Evolutionary conservation across 2,329 filamentous ascomycete species (phyloP), one percentile per base, ranked within the genome.

Genomic region (Phialophora expanda): DNA sequence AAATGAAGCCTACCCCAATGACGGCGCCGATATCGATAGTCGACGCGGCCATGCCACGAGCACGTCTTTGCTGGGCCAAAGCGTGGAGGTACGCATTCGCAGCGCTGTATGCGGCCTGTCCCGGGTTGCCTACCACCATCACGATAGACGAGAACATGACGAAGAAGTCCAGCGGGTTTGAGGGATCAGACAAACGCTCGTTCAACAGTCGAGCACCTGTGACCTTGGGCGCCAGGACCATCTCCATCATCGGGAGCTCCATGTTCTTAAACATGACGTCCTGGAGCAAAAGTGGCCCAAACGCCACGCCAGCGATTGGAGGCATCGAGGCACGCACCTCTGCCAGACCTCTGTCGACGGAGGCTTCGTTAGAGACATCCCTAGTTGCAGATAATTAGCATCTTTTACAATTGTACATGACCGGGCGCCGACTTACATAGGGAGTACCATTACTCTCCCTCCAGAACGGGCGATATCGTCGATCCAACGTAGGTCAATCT

Each of bases 81-180:
- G 75, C 74, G 22, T 68, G 55, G n/a, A 77, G 72, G 62, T 77
- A 81, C 0, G 73, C 74, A 41, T 78, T 78, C 0, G 73, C 79
- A 3, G 77, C 74, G 14, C 76, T 74, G 61, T 82, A 81, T 22
- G 74, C 77, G 1, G 74, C 74, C 58, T 79, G 71, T 30, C 72
- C 73, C 12, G 72, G 64, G 50, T 74, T 73, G 8, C 77, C 75
- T 44, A 78, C 60, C 1, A 78, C 72, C 1, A 76, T 75, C 20
- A 74, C 73, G 12, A 77, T 69, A 0, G 79, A 82, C 0, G 79
- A 80, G 5, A 81, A 71, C 28, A 78, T 67, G 38, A 82, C 69
- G 71, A 82, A 81, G 69, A 82, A 83, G 60, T 82, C 80, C 8
- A 83, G 72, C 3, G 30, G 30, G 17, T 38, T 72, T 8, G 34